phyloP scores from a whole-genome alignment of 177 flowering plant species.

The Vitis hybrid region DNA sequence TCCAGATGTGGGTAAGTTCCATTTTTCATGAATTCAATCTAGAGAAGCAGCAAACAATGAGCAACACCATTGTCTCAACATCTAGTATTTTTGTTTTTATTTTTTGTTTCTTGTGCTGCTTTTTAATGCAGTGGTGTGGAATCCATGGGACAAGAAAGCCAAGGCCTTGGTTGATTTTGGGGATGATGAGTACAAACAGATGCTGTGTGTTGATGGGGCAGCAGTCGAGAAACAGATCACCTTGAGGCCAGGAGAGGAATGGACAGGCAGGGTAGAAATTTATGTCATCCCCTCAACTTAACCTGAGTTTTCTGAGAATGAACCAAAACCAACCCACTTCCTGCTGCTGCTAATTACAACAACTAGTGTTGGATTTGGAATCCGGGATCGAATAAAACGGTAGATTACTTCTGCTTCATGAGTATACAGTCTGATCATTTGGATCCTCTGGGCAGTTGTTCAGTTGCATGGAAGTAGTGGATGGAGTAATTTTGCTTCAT shows the following conservation, averaged over 20 bases:
- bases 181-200: slow-evolving; percentile 62
- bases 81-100: not conserved
- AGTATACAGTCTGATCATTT: no score
- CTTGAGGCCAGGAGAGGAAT: slow-evolving; percentile 64
- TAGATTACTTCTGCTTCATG: no score
- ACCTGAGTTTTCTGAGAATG: not conserved
- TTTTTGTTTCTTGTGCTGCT: no score
- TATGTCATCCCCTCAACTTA: slow-evolving; percentile 33
- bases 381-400: no score
- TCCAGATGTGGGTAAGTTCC: slow-evolving; percentile 82
- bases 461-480: no score
- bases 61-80: not conserved
- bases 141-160: slow-evolving; percentile 77
- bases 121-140: slow-evolving; percentile 56
- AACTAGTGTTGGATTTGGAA: no score
- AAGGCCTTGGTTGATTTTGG: slow-evolving; percentile 55
- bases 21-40: not conserved
- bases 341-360: not conserved
- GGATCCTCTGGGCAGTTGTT: no score
- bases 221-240: slow-evolving; percentile 55
- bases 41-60: not conserved
- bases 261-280: slow-evolving; percentile 58
- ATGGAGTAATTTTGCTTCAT: no score
- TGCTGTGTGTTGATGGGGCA: slow-evolving; percentile 68
- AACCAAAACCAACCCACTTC: not conserved